Evolutionary conservation across 179 eudicot genomes (phyloP).

Genomic region (Spinacia oleracea): DNA sequence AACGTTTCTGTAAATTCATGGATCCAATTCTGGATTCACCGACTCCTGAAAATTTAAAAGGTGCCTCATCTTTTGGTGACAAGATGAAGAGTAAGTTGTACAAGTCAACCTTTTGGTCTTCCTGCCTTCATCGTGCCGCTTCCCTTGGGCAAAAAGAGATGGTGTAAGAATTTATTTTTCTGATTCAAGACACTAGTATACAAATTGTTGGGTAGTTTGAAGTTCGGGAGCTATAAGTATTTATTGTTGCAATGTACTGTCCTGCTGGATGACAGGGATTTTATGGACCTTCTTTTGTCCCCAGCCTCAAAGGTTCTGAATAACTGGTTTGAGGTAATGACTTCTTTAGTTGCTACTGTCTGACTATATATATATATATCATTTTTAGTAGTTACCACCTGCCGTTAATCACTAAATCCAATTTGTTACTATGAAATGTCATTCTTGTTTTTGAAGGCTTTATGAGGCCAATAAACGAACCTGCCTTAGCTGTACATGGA

Average conservation of each 20-base stretch:
- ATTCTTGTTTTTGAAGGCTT: background rate
- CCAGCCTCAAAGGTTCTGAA: slow-evolving; percentile 96
- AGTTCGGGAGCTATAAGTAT: slow-evolving; percentile 1
- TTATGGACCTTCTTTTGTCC: slow-evolving; percentile 84
- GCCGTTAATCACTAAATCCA: background rate
- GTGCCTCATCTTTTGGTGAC: slow-evolving; percentile 51
- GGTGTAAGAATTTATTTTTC: slow-evolving; percentile 59
- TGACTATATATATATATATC: background rate
- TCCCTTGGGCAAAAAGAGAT: slow-evolving; percentile 83
- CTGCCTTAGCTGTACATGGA: background rate
- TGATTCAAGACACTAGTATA: background rate
- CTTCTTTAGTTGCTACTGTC: slow-evolving; percentile 8
- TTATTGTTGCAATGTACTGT: slow-evolving; percentile 5
- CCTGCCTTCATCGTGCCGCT: slow-evolving; percentile 63
- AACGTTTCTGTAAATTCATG: slow-evolving; percentile 85
- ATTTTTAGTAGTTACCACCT: background rate
- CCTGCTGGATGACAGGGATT: slow-evolving; percentile 58
- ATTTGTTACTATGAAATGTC: background rate
- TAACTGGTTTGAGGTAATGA: slow-evolving; percentile 95
- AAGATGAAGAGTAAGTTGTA: slow-evolving; percentile 63
- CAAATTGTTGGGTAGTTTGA: background rate
- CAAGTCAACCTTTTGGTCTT: slow-evolving; percentile 81
- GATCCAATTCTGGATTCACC: slow-evolving; percentile 81
- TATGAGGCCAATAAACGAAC: background rate
- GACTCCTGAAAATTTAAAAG: slow-evolving; percentile 72